These are phyloP conservation scores for Pseudohalonectria lignicola DNA, from an alignment of 2,329 filamentous ascomycete species.

Conservation along the genomic window DNA sequence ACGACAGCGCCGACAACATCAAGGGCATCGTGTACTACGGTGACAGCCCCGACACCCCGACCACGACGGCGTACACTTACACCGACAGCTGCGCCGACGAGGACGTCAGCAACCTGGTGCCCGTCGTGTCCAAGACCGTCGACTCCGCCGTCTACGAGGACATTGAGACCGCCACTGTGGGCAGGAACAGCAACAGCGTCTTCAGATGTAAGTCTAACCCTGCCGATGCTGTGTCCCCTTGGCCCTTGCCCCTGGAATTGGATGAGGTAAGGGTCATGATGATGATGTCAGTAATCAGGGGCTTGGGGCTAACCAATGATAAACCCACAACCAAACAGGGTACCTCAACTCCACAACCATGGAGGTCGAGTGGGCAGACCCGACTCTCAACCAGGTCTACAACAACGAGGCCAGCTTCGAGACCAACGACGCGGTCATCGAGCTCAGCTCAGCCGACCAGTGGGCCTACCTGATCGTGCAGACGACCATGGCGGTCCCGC, in stretches of 20 bases:
- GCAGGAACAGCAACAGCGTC: not conserved
- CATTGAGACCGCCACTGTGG: not conserved
- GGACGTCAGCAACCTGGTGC: not conserved
- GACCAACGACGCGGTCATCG: constrained; percentile 15
- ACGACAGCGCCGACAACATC: not conserved
- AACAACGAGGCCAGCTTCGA: constrained; percentile 10
- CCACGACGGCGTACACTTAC: not conserved
- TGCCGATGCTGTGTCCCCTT: too few species aligned
- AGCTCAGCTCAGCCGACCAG: constrained; percentile 19
- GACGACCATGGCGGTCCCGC: constrained; percentile 29
- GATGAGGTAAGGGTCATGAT: too few species aligned
- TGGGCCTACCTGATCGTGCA: constrained; percentile 46
- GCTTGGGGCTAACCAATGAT: too few species aligned
- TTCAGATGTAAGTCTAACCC: constrained; percentile 1
- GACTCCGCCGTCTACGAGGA: not conserved
- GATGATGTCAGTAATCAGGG: too few species aligned
- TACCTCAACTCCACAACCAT: constrained; percentile 18
- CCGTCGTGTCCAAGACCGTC: not conserved
- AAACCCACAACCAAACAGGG: not conserved
- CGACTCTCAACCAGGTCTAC: constrained; percentile 15
- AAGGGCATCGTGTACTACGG: constrained; percentile 11
- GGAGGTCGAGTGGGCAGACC: constrained; percentile 18
- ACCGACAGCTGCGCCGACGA: constrained; percentile 2
- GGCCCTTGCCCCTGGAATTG: not conserved
- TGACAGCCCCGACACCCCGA: constrained; percentile 9